Evolutionary conservation across 2,329 filamentous ascomycete genomes (phyloP).

Genomic region (Apiospora saccharicola): DNA sequence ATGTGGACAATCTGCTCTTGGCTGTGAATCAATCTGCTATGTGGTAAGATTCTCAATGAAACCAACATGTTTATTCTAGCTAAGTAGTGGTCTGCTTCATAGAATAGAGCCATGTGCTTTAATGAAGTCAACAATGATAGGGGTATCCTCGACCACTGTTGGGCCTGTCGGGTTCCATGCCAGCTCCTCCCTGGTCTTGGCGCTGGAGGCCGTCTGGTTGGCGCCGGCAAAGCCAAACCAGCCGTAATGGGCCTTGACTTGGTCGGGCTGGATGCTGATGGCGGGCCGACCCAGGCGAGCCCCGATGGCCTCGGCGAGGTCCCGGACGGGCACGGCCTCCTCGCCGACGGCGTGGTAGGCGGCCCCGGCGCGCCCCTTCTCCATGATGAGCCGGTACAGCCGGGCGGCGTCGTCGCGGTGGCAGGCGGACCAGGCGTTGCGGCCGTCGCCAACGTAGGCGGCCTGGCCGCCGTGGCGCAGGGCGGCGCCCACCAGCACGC

Average conservation of each 20-base stretch:
- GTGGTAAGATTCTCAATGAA: background rate
- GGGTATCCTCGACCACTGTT: background rate
- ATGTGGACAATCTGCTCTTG: background rate
- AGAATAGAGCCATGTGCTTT: background rate
- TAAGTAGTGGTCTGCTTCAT: background rate
- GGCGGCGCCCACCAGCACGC: background rate
- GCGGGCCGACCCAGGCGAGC: background rate
- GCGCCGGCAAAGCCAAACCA: background rate
- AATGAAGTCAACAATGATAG: background rate
- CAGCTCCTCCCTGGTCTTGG: background rate
- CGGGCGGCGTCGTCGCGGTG: conserved; percentile 6
- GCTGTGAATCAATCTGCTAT: background rate
- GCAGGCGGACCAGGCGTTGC: background rate
- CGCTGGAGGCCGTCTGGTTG: background rate
- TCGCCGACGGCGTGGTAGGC: background rate
- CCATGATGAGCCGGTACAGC: conserved; percentile 7
- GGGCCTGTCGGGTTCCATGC: background rate
- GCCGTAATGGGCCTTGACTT: background rate
- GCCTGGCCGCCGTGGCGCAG: background rate
- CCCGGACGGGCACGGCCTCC: background rate
- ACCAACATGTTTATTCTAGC: background rate
- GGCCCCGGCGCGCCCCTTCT: background rate
- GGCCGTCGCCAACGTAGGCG: conserved; percentile 3
- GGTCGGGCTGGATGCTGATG: background rate
- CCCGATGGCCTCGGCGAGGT: background rate